phyloP scores from a whole-genome alignment of 805 yeast species.

The Lachancea sp. region DNA sequence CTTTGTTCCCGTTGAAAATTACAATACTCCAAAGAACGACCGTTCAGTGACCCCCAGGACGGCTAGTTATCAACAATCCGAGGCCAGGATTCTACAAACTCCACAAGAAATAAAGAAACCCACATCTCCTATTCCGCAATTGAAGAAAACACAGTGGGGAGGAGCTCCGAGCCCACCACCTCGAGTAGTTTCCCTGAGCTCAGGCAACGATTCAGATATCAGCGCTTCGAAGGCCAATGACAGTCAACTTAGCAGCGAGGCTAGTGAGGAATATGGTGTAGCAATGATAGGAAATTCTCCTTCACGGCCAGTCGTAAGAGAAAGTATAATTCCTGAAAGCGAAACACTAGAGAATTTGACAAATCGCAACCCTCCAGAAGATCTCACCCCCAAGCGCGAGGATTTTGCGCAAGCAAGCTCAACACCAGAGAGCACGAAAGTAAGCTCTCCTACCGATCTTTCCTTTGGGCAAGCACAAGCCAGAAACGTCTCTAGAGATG shows the following conservation, averaged over 20 bases:
- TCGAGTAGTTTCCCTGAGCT: slow-evolving; percentile 9
- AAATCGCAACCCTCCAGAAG: slow-evolving; percentile 4
- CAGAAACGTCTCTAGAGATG: slow-evolving; percentile 11
- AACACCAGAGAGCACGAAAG: neutral
- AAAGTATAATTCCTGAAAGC: slow-evolving; percentile 4
- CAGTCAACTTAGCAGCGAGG: slow-evolving; percentile 1
- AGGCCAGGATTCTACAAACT: neutral
- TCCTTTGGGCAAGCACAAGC: neutral
- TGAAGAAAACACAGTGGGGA: neutral
- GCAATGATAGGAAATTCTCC: slow-evolving; percentile 23
- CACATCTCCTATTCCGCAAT: slow-evolving; percentile 7
- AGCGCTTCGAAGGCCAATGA: slow-evolving; percentile 1
- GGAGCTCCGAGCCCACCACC: slow-evolving; percentile 8
- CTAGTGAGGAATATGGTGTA: slow-evolving; percentile 6
- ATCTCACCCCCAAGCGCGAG: slow-evolving; percentile 1
- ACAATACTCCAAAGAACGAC: slow-evolving; percentile 1
- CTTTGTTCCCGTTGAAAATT: slow-evolving; percentile 3
- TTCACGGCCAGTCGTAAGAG: slow-evolving; percentile 14
- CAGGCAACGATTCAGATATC: slow-evolving; percentile 8
- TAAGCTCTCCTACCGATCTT: neutral
- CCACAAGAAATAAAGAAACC: slow-evolving; percentile 8
- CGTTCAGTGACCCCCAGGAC: neutral
- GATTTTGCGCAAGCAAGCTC: neutral
- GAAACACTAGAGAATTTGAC: slow-evolving; percentile 13
- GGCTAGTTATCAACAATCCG: neutral